Conservation (phyloP, 2,329 filamentous ascomycete species). For the Aspergillus caelatus region DNA sequence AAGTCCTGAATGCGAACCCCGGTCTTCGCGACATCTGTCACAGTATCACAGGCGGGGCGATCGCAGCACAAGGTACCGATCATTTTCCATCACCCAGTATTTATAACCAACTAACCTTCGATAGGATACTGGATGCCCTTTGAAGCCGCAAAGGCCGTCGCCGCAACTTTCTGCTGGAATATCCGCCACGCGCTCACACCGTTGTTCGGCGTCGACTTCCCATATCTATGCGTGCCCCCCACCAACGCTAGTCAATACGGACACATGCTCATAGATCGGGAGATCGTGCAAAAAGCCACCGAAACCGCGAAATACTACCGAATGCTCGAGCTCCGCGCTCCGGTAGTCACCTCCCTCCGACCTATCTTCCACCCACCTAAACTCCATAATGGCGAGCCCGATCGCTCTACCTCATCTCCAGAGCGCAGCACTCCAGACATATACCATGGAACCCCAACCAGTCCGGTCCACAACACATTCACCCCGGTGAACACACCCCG, state of each 20-base stretch:
- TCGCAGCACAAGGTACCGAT: constrained; percentile 77
- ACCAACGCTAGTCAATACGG: constrained; percentile 63
- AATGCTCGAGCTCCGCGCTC: constrained; percentile 29
- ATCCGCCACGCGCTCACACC: constrained; percentile 87
- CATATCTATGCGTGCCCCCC: constrained; percentile 68
- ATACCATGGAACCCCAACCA: constrained; percentile 43
- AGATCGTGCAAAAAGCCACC: constrained; percentile 58
- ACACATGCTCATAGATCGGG: constrained; percentile 66
- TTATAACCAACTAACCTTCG: neutral
- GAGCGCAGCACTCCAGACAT: constrained; percentile 38
- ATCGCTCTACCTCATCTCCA: constrained; percentile 34
- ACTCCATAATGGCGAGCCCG: no score
- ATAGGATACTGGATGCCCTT: constrained; percentile 97
- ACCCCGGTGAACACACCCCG: constrained; percentile 47
- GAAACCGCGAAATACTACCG: constrained; percentile 36
- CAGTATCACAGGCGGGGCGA: constrained; percentile 90
- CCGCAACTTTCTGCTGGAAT: constrained; percentile 82
- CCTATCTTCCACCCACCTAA: neutral
- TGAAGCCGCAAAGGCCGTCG: constrained; percentile 80
- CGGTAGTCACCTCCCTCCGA: neutral
- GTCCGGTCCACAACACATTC: constrained; percentile 42
- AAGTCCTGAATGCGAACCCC: constrained; percentile 75
- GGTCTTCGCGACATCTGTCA: constrained; percentile 88
- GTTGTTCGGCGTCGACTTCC: constrained; percentile 84
- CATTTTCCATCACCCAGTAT: constrained; percentile 34